phyloP scores from a whole-genome alignment of 2,329 filamentous ascomycete genomes.

The Ceratocystis cacaofunesta region DNA sequence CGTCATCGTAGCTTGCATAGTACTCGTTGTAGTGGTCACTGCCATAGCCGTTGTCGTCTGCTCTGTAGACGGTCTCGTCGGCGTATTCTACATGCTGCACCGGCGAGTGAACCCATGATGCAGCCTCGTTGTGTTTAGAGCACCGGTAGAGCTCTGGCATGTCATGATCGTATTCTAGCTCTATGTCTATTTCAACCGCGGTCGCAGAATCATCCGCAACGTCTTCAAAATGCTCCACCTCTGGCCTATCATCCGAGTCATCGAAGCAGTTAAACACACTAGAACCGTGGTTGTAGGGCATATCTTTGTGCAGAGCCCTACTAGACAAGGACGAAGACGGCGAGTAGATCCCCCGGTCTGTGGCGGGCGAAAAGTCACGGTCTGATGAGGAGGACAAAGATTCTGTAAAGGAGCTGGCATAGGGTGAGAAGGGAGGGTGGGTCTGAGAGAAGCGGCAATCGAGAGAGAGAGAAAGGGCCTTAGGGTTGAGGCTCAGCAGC shows the following conservation, averaged over 20 bases:
- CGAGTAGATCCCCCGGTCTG: neutral
- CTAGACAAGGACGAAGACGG: neutral
- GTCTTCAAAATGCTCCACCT: constrained; percentile 10
- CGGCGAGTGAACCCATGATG: neutral
- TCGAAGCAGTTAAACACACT: neutral
- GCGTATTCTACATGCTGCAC: constrained; percentile 3
- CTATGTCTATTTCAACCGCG: neutral
- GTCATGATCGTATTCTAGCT: neutral
- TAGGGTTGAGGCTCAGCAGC: constrained; percentile 4
- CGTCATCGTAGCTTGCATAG: neutral
- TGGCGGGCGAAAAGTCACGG: neutral
- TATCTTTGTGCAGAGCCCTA: neutral
- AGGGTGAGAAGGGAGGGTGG: constrained; percentile 6
- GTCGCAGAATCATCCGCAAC: neutral
- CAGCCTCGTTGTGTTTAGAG: neutral
- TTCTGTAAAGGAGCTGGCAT: neutral
- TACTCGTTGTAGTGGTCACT: neutral
- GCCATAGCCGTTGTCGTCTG: neutral
- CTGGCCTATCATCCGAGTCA: neutral
- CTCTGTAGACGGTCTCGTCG: neutral
- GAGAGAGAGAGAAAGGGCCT: constrained; percentile 7
- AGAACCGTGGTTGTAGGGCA: neutral
- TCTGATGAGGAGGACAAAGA: constrained; percentile 7
- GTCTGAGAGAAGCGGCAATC: constrained; percentile 8
- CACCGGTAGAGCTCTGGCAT: constrained; percentile 8